A percentile compares a stretch with the other conserved stretches of the same genome.
These are phyloP conservation scores for Parsonsia alboflavescens DNA, from an alignment of 257 asterid species.

Conservation along the genomic window DNA sequence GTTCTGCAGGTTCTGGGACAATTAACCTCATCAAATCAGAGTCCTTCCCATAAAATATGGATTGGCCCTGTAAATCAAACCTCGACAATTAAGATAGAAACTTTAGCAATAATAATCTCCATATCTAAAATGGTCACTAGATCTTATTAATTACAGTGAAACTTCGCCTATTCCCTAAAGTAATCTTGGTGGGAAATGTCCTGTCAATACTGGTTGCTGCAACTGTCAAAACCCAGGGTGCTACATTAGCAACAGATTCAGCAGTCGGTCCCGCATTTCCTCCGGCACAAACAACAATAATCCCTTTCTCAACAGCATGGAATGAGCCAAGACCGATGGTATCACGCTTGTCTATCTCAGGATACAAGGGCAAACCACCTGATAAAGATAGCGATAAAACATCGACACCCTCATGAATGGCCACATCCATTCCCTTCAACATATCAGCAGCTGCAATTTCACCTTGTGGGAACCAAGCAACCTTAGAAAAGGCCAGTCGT, in stretches of 20 bases:
- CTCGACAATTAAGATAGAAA: neutral
- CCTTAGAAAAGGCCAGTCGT: slow-evolving; percentile 45
- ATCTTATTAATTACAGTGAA: slow-evolving; percentile 30
- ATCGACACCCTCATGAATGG: slow-evolving; percentile 25
- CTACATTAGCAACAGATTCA: neutral
- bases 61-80: neutral
- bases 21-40: neutral
- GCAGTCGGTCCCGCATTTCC: slow-evolving; percentile 17
- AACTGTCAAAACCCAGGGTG: slow-evolving; percentile 24
- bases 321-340: slow-evolving; percentile 14
- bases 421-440: slow-evolving; percentile 22
- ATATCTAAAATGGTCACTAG: neutral
- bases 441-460: slow-evolving; percentile 10
- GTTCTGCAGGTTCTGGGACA: neutral
- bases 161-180: slow-evolving; percentile 46
- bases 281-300: slow-evolving; percentile 13
- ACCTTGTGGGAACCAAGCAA: slow-evolving; percentile 24
- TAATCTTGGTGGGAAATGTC: slow-evolving; percentile 50
- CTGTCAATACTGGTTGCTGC: slow-evolving; percentile 22
- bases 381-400: slow-evolving; percentile 17
- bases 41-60: slow-evolving; percentile 1
- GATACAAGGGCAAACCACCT: neutral
- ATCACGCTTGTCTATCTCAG: neutral
- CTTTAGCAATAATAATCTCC: no score
- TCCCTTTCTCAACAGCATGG: slow-evolving; percentile 23